A percentile compares a stretch with the other conserved stretches of the same genome.
phyloP scores from a whole-genome alignment of 208 protist species.

The Trypanosoma avium region DNA sequence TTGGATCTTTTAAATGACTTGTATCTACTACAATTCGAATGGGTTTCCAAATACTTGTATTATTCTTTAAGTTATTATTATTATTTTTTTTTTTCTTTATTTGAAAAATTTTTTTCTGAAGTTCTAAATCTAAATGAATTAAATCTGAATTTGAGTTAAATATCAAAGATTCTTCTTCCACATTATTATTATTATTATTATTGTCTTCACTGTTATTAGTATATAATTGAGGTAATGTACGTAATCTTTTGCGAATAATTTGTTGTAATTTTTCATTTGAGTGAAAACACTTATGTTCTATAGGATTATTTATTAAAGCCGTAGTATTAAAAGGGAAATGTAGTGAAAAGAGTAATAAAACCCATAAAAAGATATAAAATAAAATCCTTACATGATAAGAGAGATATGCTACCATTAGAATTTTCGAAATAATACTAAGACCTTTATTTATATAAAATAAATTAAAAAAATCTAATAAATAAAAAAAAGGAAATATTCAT shows the following conservation, averaged over 20 bases:
- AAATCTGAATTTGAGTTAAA: not conserved
- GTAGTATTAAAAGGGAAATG: not conserved
- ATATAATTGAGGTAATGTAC: not conserved
- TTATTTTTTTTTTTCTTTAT: not conserved
- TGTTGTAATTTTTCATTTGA: not conserved
- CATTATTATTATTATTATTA: not conserved
- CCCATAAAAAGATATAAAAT: not conserved
- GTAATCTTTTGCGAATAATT: not conserved
- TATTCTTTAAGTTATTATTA: not conserved
- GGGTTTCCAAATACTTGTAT: slow-evolving; percentile 13
- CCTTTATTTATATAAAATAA: too few relatives aligned
- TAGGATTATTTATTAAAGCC: not conserved
- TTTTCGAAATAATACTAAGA: too few relatives aligned
- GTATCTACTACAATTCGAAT: slow-evolving; percentile 47
- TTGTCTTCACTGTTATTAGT: not conserved
- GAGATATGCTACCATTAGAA: too few relatives aligned
- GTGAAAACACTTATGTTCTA: slow-evolving; percentile 13
- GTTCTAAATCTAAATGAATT: not conserved
- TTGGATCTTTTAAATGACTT: slow-evolving; percentile 28
- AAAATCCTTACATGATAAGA: too few relatives aligned
- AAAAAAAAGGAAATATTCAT: too few relatives aligned
- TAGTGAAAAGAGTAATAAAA: not conserved
- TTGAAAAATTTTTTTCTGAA: not conserved
- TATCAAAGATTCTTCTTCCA: not conserved
- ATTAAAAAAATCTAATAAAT: too few relatives aligned